These are phyloP conservation scores for Pseudohyphozyma bogoriensis DNA, from an alignment of 768 basidiomycete species.

Conservation along the genomic window DNA sequence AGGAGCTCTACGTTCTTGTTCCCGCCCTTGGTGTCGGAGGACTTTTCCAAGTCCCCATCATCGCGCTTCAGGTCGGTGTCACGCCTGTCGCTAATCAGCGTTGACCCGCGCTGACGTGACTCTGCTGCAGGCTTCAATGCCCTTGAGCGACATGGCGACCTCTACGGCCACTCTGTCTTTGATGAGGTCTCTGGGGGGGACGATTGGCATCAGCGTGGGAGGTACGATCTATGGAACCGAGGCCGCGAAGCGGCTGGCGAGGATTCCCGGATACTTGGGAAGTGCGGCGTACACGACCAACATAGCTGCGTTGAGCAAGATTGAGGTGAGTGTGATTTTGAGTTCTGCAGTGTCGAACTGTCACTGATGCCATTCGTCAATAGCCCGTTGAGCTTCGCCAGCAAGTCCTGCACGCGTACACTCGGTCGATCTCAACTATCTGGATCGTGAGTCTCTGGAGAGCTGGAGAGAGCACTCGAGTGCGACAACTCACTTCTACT, in stretches of 20 bases:
- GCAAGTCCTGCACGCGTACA: constrained; percentile 32
- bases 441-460: constrained; percentile 37
- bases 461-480: constrained; percentile 40
- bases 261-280: constrained; percentile 38
- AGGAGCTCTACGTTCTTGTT: constrained; percentile 26
- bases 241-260: constrained; percentile 40
- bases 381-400: constrained; percentile 40
- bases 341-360: not conserved
- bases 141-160: constrained; percentile 74
- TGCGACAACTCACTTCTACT: constrained; percentile 42
- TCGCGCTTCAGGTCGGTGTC: constrained; percentile 6
- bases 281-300: constrained; percentile 41
- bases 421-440: constrained; percentile 12
- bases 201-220: constrained; percentile 33
- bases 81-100: constrained; percentile 9
- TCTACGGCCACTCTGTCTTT: constrained; percentile 62
- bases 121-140: constrained; percentile 71
- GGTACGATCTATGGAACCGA: constrained; percentile 32
- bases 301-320: constrained; percentile 44
- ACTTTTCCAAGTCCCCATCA: constrained; percentile 23
- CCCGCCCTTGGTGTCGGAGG: constrained; percentile 22
- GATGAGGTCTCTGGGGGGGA: constrained; percentile 42
- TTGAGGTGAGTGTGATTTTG: constrained; percentile 8
- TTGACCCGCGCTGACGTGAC: constrained; percentile 7
- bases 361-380: not conserved